Evolutionary conservation across 768 basidiomycete species (phyloP), one percentile per base, ranked within the genome.

Genomic region (Amanita polypyramis): DNA sequence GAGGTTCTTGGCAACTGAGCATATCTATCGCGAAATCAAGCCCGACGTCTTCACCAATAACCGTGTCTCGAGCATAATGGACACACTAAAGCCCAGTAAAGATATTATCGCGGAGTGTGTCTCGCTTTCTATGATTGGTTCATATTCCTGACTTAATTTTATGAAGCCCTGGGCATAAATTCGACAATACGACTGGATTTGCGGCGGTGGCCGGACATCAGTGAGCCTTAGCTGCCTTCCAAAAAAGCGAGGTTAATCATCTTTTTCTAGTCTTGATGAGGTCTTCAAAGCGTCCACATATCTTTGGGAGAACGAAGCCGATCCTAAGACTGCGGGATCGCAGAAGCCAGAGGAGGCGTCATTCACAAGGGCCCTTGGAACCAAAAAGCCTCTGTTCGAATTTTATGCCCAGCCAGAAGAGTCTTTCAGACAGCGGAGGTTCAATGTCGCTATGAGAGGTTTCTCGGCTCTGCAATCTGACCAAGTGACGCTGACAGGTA

Each of bases 11-110:
- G 56, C 61, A 0, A 56, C 57, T 5, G 55, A 57, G 19, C 55
- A 62, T 51, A 43, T 60, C 12, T 62, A 58, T 35, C 51, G 47
- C 19, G 61, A 62, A 48, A 51, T 62, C 10, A 40, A 50, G 6
- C 61, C 61, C 9, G 54, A 59, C 38, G 51, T 60, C 9, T 62
- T 62, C 25, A 55, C 56, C 11, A 58, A 59, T 37, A 62, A 59
- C 38, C 49, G 57, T 34, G 43, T 59, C 9, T 62, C 61, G 3
- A 47, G 45, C 33, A 14, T 55, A 9, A 20, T 52, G 14, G 54
- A 55, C 33, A 55, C 54, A 5, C 6, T 25, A 7, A 50, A 50
- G 25, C 14, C 42, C 2, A 32, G 20, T 14, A 23, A 36, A 11
- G 41, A 35, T 2, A 15, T 50, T 27, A 44, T 38, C 11, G 23